A percentile compares a stretch with the other conserved stretches of the same genome.
Evolutionary conservation across 2,329 filamentous ascomycete species (phyloP).

Genomic region (Acrocalymma vagum): DNA sequence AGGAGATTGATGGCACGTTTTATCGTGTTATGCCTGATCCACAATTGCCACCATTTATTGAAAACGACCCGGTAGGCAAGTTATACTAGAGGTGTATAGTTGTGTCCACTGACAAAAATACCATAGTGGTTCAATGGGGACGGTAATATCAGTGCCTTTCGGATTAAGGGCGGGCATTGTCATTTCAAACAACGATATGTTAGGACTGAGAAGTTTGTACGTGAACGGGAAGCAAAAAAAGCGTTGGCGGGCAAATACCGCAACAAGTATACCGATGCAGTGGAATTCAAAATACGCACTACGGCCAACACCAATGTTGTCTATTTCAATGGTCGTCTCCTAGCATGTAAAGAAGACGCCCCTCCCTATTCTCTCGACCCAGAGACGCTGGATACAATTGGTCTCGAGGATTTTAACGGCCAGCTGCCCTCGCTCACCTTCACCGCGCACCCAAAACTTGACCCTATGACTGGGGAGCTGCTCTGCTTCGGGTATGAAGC

Average conservation of each 20-base stretch:
- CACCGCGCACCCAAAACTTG: constrained; percentile 30
- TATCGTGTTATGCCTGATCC: constrained; percentile 36
- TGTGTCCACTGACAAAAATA: constrained; percentile 1
- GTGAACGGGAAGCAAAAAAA: constrained; percentile 48
- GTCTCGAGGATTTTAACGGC: constrained; percentile 16
- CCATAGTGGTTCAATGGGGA: constrained; percentile 48
- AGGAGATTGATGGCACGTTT: constrained; percentile 23
- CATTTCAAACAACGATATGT: constrained; percentile 50
- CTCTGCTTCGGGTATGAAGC: constrained; percentile 44
- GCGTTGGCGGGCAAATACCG: constrained; percentile 40
- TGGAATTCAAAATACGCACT: constrained; percentile 41
- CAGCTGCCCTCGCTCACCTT: constrained; percentile 23
- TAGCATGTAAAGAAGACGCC: constrained; percentile 24
- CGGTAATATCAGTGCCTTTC: constrained; percentile 50
- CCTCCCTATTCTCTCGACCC: constrained; percentile 23
- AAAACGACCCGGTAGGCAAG: constrained; percentile 12
- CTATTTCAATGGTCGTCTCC: constrained; percentile 17
- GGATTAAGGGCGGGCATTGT: constrained; percentile 42
- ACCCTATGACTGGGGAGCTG: constrained; percentile 19
- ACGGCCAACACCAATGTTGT: constrained; percentile 38
- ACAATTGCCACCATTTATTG: constrained; percentile 21
- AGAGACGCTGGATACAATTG: constrained; percentile 20
- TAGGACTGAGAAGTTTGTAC: constrained; percentile 51
- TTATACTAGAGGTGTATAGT: no score
- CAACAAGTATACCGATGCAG: constrained; percentile 49